Conservation (phyloP, 495 filamentous ascomycete species). For the Pyronema domesticum region DNA sequence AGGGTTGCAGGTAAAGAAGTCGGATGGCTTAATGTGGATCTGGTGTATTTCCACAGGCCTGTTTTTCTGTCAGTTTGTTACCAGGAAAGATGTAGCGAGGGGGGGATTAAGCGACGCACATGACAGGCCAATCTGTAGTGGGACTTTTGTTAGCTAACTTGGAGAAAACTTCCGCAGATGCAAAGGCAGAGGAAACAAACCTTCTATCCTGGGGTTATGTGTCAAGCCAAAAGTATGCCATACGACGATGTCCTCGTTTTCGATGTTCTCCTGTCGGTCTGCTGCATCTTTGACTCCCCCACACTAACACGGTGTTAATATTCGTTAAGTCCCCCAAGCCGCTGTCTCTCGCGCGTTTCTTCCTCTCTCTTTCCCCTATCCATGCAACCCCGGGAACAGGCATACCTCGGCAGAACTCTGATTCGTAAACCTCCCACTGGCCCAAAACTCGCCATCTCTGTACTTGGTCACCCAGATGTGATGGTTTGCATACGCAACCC, state of each 20-base stretch:
- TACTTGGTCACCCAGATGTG: conserved; percentile 29
- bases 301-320: conserved; percentile 6
- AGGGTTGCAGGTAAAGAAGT: conserved; percentile 39
- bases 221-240: conserved; percentile 46
- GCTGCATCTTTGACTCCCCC: conserved; percentile 30
- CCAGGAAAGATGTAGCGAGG: neutral
- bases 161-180: neutral
- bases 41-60: conserved; percentile 43
- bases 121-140: conserved; percentile 39
- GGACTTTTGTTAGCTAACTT: conserved; percentile 8
- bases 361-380: no score
- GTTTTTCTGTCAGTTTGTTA: neutral
- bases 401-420: conserved; percentile 27
- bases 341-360: no score
- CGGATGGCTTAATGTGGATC: conserved; percentile 33
- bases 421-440: conserved; percentile 29
- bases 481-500: conserved; percentile 27
- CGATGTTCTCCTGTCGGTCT: conserved; percentile 27
- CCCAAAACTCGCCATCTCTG: conserved; percentile 27
- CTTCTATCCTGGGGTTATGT: conserved; percentile 40
- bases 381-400: neutral
- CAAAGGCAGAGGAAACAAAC: conserved; percentile 7
- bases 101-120: conserved; percentile 15
- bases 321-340: neutral
- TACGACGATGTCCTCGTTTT: conserved; percentile 36